phyloP scores from a whole-genome alignment of 768 basidiomycete genomes.

The Mycena latifolia region DNA sequence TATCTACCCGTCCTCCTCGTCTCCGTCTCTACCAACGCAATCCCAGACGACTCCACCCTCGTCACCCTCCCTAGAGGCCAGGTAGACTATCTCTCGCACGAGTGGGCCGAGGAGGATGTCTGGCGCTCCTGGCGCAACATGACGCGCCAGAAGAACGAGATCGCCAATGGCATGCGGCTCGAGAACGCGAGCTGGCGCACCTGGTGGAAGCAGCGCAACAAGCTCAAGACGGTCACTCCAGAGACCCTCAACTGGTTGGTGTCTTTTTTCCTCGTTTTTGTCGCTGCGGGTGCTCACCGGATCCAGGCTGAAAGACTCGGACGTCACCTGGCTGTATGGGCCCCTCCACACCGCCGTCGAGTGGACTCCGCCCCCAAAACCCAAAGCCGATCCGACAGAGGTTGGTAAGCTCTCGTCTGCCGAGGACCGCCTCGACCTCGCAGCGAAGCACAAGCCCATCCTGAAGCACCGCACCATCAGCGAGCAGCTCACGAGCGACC shows the following conservation, averaged over 20 bases:
- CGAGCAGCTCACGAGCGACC: slow-evolving; percentile 86
- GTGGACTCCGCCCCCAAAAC: slow-evolving; percentile 78
- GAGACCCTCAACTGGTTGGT: slow-evolving; percentile 99
- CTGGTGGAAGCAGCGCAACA: slow-evolving; percentile 99
- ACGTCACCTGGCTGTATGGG: slow-evolving; percentile 99
- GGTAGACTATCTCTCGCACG: slow-evolving; percentile 98
- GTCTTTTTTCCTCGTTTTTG: slow-evolving; percentile 45
- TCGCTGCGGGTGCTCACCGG: slow-evolving; percentile 28
- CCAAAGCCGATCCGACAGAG: slow-evolving; percentile 53
- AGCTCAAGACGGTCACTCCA: slow-evolving; percentile 93
- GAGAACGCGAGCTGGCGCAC: slow-evolving; percentile 99
- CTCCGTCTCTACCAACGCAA: slow-evolving; percentile 67
- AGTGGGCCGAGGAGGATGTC: slow-evolving; percentile 98
- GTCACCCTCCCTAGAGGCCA: slow-evolving; percentile 90
- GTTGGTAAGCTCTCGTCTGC: slow-evolving; percentile 54
- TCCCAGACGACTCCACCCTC: slow-evolving; percentile 83
- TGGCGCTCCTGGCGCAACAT: slow-evolving; percentile 99
- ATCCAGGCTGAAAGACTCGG: slow-evolving; percentile 96
- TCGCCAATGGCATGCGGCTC: slow-evolving; percentile 92
- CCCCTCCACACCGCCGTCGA: slow-evolving; percentile 96
- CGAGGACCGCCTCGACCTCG: slow-evolving; percentile 66
- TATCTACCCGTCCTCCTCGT: slow-evolving; percentile 79
- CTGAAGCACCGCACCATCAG: slow-evolving; percentile 95
- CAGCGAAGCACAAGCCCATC: slow-evolving; percentile 79
- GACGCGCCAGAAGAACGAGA: slow-evolving; percentile 98